phyloP scores from a whole-genome alignment of 352 stramenopile species.

The Globisporangium iwayamae region DNA sequence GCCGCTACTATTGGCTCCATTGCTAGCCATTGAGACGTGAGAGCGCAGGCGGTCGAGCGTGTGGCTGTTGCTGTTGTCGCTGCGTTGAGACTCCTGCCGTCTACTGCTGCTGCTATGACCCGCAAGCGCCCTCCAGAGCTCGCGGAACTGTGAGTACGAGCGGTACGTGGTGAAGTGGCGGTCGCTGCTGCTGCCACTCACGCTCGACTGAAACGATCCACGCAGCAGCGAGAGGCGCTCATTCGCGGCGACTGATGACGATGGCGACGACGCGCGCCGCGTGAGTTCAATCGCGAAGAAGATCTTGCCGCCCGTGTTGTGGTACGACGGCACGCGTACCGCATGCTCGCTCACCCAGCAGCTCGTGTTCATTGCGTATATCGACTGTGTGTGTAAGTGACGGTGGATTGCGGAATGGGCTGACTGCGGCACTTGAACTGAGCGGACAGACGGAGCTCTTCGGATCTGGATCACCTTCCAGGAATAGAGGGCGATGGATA shows the following conservation, averaged over 20 bases:
- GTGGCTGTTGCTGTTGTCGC: background rate
- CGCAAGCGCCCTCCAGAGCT: slow-evolving; percentile 42
- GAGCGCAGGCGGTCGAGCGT: slow-evolving; percentile 12
- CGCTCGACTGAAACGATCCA: slow-evolving; percentile 15
- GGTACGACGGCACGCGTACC: slow-evolving; percentile 20
- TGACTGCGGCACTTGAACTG: background rate
- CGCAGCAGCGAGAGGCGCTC: slow-evolving; percentile 18
- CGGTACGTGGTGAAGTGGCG: slow-evolving; percentile 31
- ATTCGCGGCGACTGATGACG: slow-evolving; percentile 12
- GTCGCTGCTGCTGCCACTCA: slow-evolving; percentile 20
- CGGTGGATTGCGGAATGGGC: slow-evolving; percentile 1
- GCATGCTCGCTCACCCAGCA: slow-evolving; percentile 22
- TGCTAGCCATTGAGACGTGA: background rate
- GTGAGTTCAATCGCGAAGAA: slow-evolving; percentile 25
- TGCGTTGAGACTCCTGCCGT: background rate
- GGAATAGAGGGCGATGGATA: background rate
- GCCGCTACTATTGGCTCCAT: background rate
- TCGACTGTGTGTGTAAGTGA: slow-evolving; percentile 5
- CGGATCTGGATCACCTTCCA: background rate
- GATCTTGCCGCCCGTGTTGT: slow-evolving; percentile 21
- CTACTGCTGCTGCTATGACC: background rate
- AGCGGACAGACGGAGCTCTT: background rate
- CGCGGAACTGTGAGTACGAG: slow-evolving; percentile 62
- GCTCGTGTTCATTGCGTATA: slow-evolving; percentile 9
- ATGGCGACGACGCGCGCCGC: slow-evolving; percentile 19